Evolutionary conservation across 768 basidiomycete genomes (phyloP), one percentile per base, ranked within the genome.

Genomic region (Rhizopogon vulgaris): DNA sequence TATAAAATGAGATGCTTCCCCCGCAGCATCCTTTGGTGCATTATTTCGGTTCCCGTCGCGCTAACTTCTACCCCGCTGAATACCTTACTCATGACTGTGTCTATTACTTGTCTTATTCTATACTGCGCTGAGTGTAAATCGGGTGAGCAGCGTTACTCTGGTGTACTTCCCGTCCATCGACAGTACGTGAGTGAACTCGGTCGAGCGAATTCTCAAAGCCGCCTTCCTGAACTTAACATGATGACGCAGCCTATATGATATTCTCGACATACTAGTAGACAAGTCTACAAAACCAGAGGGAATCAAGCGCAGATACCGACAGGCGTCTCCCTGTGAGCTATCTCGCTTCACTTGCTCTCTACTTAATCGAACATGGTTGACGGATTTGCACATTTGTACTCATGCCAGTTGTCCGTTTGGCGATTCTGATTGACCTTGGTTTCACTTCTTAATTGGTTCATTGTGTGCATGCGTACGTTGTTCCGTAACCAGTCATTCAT

Each of bases 171-270:
- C 82, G 28, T 70, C 68, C 68, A 63, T 68, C 57, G 79, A 71
- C 49, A 84, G 59, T 67, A 84, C 69, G 37, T 76, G 70, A 28
- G 80, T 62, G 28, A 82, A 56, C 17, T n/a, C n/a, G 65, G 89
- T 93, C 11, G 91, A 95, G 52, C 83, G 96, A 24, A 92, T 99
- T 57, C 73, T 98, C 45, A 87, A 84, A 60, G 86, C 94, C 4
- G 32, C 11, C 8, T 8, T 8, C 32, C 9, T 32, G 43, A 27
- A 27, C 52, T 54, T 36, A 63, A 34, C 22, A 3, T 4, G 11
- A 4, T 27, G 14, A 34, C n/a, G 30, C 32, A 95, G 93, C 66
- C 91, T 96, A 37, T 99, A 97, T 69, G 95, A 98, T 66, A 85
- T 94, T 52, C 73, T 99, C 58, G 86, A 91, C 72, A 75, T n/a